Conservation (phyloP, 129 eudicot species). For the Lactuca sativa region DNA sequence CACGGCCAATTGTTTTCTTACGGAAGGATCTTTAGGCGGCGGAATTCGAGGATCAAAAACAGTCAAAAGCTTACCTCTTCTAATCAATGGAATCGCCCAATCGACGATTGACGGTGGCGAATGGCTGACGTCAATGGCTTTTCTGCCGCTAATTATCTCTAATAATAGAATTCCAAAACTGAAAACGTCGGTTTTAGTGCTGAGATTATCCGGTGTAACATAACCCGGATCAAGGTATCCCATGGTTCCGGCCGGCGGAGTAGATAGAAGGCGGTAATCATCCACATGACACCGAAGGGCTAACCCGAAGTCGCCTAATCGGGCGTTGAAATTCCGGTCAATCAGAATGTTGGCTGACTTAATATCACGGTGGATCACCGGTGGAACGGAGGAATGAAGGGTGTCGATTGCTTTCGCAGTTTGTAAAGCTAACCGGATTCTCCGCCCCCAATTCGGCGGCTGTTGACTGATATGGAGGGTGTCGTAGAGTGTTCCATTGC, state of each 20-base stretch:
- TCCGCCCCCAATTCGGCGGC: slow-evolving; percentile 72
- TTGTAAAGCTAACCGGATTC: slow-evolving; percentile 64
- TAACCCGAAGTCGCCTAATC: slow-evolving; percentile 88
- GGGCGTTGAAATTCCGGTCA: slow-evolving; percentile 66
- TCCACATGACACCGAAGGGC: slow-evolving; percentile 69
- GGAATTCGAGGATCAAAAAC: slow-evolving; percentile 65
- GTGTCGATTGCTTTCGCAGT: slow-evolving; percentile 75
- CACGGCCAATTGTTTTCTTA: slow-evolving; percentile 67
- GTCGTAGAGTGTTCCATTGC: slow-evolving; percentile 77
- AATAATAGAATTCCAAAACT: slow-evolving; percentile 82
- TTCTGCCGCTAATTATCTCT: slow-evolving; percentile 86
- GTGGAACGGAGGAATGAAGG: slow-evolving; percentile 65
- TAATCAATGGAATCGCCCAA: slow-evolving; percentile 92
- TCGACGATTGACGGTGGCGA: slow-evolving; percentile 91
- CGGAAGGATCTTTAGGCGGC: slow-evolving; percentile 67
- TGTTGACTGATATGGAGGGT: slow-evolving; percentile 49
- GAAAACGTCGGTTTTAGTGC: slow-evolving; percentile 87
- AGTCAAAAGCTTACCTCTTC: slow-evolving; percentile 57
- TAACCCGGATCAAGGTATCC: slow-evolving; percentile 86
- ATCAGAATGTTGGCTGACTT: slow-evolving; percentile 83
- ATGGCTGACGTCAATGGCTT: slow-evolving; percentile 76
- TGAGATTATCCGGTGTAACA: slow-evolving; percentile 89
- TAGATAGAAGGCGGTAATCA: slow-evolving; percentile 62
- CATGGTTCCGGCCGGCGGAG: slow-evolving; percentile 98
- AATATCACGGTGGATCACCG: slow-evolving; percentile 85